Conservation (phyloP, 345 rosid genomes). For the Raphanus sativus region DNA sequence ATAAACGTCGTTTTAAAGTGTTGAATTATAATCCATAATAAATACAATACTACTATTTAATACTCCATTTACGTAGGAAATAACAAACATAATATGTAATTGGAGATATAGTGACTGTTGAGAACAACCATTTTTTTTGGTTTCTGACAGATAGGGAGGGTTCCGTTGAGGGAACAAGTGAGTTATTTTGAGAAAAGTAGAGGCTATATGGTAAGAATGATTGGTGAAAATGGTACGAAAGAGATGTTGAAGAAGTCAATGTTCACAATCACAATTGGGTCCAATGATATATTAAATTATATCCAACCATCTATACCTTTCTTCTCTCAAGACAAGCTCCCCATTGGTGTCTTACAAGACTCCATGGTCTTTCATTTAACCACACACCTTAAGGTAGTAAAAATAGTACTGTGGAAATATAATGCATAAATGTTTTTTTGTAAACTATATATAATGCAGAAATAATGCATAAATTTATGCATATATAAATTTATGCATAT, state of each 20-base stretch:
- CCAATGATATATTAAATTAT: constrained; percentile 57
- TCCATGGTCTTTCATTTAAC: constrained; percentile 55
- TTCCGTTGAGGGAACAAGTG: constrained; percentile 51
- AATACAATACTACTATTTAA: not conserved
- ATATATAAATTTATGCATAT: too few relatives aligned
- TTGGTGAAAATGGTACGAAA: constrained; percentile 50
- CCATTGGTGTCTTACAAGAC: constrained; percentile 42
- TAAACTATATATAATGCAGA: too few relatives aligned
- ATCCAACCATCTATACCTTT: constrained; percentile 55
- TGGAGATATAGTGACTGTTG: not conserved
- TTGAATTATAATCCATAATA: not conserved
- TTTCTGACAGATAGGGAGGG: constrained; percentile 51
- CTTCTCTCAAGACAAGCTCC: constrained; percentile 38
- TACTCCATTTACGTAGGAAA: not conserved
- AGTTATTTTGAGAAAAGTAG: constrained; percentile 53
- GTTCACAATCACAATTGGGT: constrained; percentile 54
- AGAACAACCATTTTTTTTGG: not conserved
- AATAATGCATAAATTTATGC: too few relatives aligned
- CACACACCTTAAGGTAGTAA: constrained; percentile 44
- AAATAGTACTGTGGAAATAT: not conserved
- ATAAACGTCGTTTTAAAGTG: not conserved
- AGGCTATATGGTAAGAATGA: constrained; percentile 42
- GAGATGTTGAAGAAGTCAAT: constrained; percentile 45
- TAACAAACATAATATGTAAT: not conserved
- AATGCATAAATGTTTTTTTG: not conserved